Base-by-base conservation (phyloP, 345 rosid genomes). In the Crucihimalaya himalaica region DNA sequence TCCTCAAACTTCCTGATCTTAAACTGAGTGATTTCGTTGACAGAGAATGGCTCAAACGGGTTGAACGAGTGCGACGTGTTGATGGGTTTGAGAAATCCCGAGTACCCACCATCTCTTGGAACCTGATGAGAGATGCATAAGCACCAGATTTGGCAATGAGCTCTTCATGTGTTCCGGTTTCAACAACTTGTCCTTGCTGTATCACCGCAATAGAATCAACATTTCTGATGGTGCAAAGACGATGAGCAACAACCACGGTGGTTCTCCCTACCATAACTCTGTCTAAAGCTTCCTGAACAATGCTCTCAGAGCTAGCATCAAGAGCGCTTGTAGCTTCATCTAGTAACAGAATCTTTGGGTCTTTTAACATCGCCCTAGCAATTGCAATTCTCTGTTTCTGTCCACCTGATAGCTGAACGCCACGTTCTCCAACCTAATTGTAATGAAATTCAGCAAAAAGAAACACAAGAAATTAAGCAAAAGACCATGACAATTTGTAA, bases 291-390 rank as follows among this genome's bases (percentile, higher is more conserved):
- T 95, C 99, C 71, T 95, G 99, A 75, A 95, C 99, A 56, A 95
- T 92, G 86, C 91, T 92, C 82, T 92, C 99, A 5, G 99, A 95
- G 79, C 99, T 77, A 21, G 98, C 97, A 78, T 95, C 99, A 21
- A 95, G 99, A 4, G 99, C 99, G 21, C 99, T 95, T 11, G 99
- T 95, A 67, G 99, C 99, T 84, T 95, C 99, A 74, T 95, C 99
- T 3, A 95, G 90, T 50, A 95, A 96, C 35, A 95, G 88, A 82
- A 95, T 86, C 85, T 87, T 95, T 0, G 99, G 99, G 59, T 95
- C 81, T 82, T 95, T 95, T 76, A 95, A 65, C 98, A 95, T 92
- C 1, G 99, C 99, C 72, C 99, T 85, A n/a, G 98, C 97, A 29
- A 95, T 95, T 29, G 99, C 99, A 1, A 95, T 95, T 76, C 99